Evolutionary conservation across 169 alveolate genomes (phyloP).

Genomic region (Miamiensis avidus): DNA sequence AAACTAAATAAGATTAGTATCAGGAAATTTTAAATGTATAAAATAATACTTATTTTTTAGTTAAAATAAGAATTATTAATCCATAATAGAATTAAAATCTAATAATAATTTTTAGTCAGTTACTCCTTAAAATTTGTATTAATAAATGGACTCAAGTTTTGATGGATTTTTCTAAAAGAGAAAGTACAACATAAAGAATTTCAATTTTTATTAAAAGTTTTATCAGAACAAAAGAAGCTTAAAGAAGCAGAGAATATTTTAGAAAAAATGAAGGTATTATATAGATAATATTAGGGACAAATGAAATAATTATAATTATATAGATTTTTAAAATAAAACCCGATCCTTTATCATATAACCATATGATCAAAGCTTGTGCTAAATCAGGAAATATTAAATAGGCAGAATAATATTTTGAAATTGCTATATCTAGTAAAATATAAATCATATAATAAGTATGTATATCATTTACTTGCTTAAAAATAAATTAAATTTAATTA

Average conservation of each 20-base stretch:
- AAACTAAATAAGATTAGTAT: no score
- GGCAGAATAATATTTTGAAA: constrained; percentile 51
- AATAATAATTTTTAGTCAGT: no score
- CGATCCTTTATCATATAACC: constrained; percentile 33
- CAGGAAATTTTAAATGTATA: no score
- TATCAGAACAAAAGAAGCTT: constrained; percentile 40
- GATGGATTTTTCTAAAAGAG: constrained; percentile 67
- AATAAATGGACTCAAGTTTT: constrained; percentile 54
- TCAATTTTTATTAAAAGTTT: constrained; percentile 53
- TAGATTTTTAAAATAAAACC: constrained; percentile 53
- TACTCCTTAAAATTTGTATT: constrained; percentile 19
- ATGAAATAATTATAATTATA: neutral
- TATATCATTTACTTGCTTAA: neutral
- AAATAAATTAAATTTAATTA: neutral
- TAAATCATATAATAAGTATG: neutral
- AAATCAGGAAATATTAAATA: constrained; percentile 45
- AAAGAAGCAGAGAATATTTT: constrained; percentile 51
- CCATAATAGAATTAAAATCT: no score
- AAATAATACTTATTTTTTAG: no score
- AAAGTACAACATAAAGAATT: constrained; percentile 46
- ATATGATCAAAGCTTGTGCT: constrained; percentile 52
- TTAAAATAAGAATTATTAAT: no score
- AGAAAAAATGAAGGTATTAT: constrained; percentile 45
- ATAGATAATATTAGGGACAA: neutral
- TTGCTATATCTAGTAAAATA: constrained; percentile 29